Evolutionary conservation across 1,284 basidiomycete genomes (phyloP).

Genomic region (Cutaneotrichosporon cutaneum): DNA sequence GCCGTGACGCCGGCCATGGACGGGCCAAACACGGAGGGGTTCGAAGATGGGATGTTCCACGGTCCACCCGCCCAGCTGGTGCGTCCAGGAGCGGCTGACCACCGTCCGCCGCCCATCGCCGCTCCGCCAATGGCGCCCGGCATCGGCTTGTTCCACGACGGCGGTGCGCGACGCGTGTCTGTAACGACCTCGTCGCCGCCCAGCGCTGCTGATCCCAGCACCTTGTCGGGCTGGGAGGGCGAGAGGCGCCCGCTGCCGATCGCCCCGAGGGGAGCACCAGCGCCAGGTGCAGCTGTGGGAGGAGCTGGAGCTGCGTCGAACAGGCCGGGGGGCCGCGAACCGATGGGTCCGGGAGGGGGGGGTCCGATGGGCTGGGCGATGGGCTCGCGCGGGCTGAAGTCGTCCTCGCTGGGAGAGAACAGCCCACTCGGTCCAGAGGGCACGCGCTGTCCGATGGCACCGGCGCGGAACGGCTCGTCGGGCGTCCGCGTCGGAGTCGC

Average conservation of each 20-base stretch:
- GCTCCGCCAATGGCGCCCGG: slow-evolving; percentile 15
- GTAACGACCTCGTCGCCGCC: slow-evolving; percentile 44
- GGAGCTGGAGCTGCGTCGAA: slow-evolving; percentile 8
- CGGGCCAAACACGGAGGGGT: neutral
- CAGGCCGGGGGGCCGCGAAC: slow-evolving; percentile 11
- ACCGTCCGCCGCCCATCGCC: slow-evolving; percentile 31
- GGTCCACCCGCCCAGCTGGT: slow-evolving; percentile 19
- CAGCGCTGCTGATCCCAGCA: slow-evolving; percentile 44
- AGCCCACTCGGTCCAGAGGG: slow-evolving; percentile 18
- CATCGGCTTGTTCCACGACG: slow-evolving; percentile 22
- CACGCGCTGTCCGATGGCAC: slow-evolving; percentile 35
- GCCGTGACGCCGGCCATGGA: slow-evolving; percentile 4
- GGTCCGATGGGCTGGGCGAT: slow-evolving; percentile 9
- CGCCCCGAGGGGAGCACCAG: slow-evolving; percentile 11
- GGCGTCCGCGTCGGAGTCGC: slow-evolving; percentile 22
- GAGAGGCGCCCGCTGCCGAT: slow-evolving; percentile 17
- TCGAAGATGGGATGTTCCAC: neutral
- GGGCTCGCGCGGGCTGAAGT: slow-evolving; percentile 13
- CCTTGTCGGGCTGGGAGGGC: slow-evolving; percentile 35
- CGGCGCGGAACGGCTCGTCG: slow-evolving; percentile 41
- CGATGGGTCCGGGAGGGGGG: slow-evolving; percentile 21
- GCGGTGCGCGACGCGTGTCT: slow-evolving; percentile 25
- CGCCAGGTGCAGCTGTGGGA: slow-evolving; percentile 6
- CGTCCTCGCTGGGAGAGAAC: slow-evolving; percentile 15
- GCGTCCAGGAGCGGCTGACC: slow-evolving; percentile 34